Evolutionary conservation across 441 rosid species (phyloP).

Genomic region (Gossypium davidsonii): DNA sequence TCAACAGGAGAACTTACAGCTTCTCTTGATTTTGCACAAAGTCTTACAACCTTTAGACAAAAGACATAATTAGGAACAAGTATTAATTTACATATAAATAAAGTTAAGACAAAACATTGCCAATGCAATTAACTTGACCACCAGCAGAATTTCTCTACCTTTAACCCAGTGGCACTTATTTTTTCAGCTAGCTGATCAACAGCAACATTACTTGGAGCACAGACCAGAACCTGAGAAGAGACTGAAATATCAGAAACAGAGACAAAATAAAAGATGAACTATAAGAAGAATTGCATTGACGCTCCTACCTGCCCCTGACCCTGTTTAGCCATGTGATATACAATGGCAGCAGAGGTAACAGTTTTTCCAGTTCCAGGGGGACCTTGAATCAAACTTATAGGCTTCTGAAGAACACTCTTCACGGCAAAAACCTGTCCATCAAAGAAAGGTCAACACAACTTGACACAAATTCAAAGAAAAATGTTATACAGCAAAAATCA

Average conservation of each 20-base stretch:
- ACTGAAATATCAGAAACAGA: slow-evolving; percentile 14
- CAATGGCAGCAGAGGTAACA: slow-evolving; percentile 99
- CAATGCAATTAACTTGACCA: slow-evolving; percentile 2
- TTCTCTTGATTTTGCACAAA: slow-evolving; percentile 99
- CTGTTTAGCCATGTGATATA: slow-evolving; percentile 98
- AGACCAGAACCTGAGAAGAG: slow-evolving; percentile 76
- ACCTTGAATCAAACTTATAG: slow-evolving; percentile 96
- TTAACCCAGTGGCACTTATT: slow-evolving; percentile 95
- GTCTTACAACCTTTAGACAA: slow-evolving; percentile 74
- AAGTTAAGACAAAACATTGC: not conserved
- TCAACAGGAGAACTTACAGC: slow-evolving; percentile 99
- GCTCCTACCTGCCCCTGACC: slow-evolving; percentile 89
- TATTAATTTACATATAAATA: not conserved
- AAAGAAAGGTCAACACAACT: slow-evolving; percentile 4
- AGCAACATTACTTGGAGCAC: slow-evolving; percentile 99
- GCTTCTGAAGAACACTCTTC: slow-evolving; percentile 96
- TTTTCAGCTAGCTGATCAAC: slow-evolving; percentile 99
- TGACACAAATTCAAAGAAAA: not conserved
- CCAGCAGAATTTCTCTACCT: slow-evolving; percentile 41
- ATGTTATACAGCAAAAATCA: not conserved
- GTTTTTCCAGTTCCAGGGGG: slow-evolving; percentile 99
- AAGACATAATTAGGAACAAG: not conserved
- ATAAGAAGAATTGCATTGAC: slow-evolving; percentile 10
- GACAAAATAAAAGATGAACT: not conserved
- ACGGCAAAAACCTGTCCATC: slow-evolving; percentile 81